Evolutionary conservation across 495 filamentous ascomycete species (phyloP).

Genomic region (Aspergillus bridgeri): DNA sequence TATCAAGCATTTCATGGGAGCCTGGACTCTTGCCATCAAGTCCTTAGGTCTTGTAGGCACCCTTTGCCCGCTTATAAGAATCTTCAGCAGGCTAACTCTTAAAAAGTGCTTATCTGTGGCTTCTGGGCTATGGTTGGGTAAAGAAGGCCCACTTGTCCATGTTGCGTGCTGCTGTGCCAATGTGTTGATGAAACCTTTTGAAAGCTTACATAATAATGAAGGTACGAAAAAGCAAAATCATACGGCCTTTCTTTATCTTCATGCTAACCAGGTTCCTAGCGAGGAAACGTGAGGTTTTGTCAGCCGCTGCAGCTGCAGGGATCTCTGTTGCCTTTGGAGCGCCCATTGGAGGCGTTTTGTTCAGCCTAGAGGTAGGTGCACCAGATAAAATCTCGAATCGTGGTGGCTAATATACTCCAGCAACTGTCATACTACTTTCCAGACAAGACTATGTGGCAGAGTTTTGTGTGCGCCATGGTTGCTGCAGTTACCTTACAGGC

Average conservation of each 20-base stretch:
- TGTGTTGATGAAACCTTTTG: conserved; percentile 87
- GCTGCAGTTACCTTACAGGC: conserved; percentile 91
- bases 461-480: conserved; percentile 97
- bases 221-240: conserved; percentile 41
- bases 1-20: conserved; percentile 84
- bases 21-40: conserved; percentile 92
- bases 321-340: conserved; percentile 98
- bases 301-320: conserved; percentile 88
- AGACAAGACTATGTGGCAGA: conserved; percentile 99
- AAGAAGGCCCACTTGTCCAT: conserved; percentile 95
- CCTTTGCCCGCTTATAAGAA: background rate
- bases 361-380: conserved; percentile 74
- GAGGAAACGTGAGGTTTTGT: conserved; percentile 91
- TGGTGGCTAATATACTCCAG: conserved; percentile 27
- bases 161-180: conserved; percentile 98
- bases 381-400: background rate
- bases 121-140: conserved; percentile 97
- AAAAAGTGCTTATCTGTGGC: conserved; percentile 83
- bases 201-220: conserved; percentile 83
- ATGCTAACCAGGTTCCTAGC: conserved; percentile 46
- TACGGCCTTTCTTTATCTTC: background rate
- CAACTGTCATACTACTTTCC: conserved; percentile 98
- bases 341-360: conserved; percentile 88
- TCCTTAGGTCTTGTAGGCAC: conserved; percentile 77
- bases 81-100: conserved; percentile 12